Conservation (phyloP, 441 rosid species). For the Populus hybrid region DNA sequence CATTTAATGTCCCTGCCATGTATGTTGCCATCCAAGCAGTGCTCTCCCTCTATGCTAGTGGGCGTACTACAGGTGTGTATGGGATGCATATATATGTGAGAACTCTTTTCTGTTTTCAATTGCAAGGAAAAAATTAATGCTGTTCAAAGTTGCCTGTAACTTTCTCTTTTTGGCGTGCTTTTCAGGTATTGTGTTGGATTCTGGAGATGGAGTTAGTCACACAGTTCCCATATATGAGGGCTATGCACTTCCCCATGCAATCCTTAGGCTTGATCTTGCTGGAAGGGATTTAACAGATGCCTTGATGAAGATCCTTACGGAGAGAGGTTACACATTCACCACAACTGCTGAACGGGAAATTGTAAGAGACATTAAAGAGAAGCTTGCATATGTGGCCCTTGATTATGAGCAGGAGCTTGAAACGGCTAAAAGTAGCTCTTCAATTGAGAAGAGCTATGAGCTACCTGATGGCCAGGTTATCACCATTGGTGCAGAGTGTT, state of each 20-base stretch:
- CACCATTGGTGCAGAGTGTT: conserved; percentile 39
- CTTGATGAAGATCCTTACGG: conserved; percentile 41
- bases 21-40: conserved; percentile 7
- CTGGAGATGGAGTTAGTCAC: conserved; percentile 28
- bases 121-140: background rate
- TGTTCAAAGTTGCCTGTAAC: background rate
- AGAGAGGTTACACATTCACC: conserved; percentile 39
- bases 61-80: conserved; percentile 35
- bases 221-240: conserved; percentile 38
- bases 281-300: conserved; percentile 41
- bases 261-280: conserved; percentile 43
- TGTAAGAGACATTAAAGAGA: conserved; percentile 2
- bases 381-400: conserved; percentile 37
- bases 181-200: conserved; percentile 9
- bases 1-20: background rate
- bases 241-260: conserved; percentile 40
- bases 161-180: background rate
- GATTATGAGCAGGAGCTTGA: conserved; percentile 39
- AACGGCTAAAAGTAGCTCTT: conserved; percentile 37
- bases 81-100: background rate
- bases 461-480: conserved; percentile 43
- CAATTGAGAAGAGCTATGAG: conserved; percentile 37
- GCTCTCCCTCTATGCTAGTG: conserved; percentile 37
- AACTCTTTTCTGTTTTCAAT: background rate
- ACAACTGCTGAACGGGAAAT: conserved; percentile 24